Evolutionary conservation across 495 filamentous ascomycete species (phyloP).

Genomic region (Neurospora cerealis): DNA sequence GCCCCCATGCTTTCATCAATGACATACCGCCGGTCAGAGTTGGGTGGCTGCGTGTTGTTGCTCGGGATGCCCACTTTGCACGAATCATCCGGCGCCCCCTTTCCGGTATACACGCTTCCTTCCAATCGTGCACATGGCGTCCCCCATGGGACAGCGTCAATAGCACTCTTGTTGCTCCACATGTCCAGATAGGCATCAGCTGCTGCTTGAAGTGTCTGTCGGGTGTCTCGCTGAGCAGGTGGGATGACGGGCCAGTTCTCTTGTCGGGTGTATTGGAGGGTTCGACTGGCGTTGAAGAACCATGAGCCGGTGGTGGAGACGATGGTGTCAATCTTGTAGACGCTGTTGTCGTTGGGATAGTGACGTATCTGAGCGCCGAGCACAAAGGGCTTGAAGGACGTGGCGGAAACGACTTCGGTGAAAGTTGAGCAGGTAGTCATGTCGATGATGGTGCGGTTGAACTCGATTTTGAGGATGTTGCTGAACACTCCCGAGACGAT

Average conservation of each 20-base stretch:
- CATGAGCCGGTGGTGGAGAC: slow-evolving; percentile 29
- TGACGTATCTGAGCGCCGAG: slow-evolving; percentile 35
- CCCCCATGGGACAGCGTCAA: slow-evolving; percentile 30
- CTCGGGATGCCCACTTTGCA: slow-evolving; percentile 31
- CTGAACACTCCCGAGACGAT: slow-evolving; percentile 19
- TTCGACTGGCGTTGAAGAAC: slow-evolving; percentile 32
- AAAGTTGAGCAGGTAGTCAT: slow-evolving; percentile 24
- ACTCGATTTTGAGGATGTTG: slow-evolving; percentile 19
- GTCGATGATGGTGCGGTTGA: slow-evolving; percentile 24
- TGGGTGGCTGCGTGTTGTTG: slow-evolving; percentile 30
- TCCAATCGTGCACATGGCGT: slow-evolving; percentile 30
- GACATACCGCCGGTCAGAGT: slow-evolving; percentile 29
- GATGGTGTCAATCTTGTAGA: slow-evolving; percentile 28
- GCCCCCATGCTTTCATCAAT: slow-evolving; percentile 28
- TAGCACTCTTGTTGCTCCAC: slow-evolving; percentile 26
- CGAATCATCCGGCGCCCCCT: slow-evolving; percentile 21
- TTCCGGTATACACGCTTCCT: slow-evolving; percentile 29
- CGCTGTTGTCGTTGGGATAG: slow-evolving; percentile 13
- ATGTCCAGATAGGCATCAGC: slow-evolving; percentile 34
- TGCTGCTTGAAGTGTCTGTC: slow-evolving; percentile 22
- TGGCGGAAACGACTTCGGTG: slow-evolving; percentile 29
- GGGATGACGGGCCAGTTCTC: slow-evolving; percentile 31
- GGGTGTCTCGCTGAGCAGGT: slow-evolving; percentile 15
- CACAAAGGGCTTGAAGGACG: slow-evolving; percentile 24
- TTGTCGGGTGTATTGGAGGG: slow-evolving; percentile 23